phyloP scores from a whole-genome alignment of 352 stramenopile species.

The Saprolegnia parasitica region DNA sequence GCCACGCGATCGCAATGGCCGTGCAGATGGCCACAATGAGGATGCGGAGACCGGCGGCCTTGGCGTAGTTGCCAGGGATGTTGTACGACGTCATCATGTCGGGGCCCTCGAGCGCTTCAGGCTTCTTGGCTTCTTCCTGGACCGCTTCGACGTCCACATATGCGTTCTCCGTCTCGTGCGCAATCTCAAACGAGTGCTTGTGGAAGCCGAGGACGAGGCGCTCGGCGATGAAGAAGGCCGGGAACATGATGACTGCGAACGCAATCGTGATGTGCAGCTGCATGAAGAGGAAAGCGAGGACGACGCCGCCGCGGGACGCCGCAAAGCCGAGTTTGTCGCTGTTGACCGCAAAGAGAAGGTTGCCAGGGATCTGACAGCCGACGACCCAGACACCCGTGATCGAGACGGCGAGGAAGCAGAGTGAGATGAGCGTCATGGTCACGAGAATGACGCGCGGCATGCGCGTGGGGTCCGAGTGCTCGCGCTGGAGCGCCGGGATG shows the following conservation, averaged over 20 bases:
- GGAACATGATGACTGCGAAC: slow-evolving; percentile 30
- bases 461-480: slow-evolving; percentile 30
- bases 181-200: slow-evolving; percentile 15
- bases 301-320: slow-evolving; percentile 22
- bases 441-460: slow-evolving; percentile 31
- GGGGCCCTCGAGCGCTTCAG: background rate
- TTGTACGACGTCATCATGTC: slow-evolving; percentile 1
- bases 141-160: background rate
- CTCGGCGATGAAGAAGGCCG: slow-evolving; percentile 32
- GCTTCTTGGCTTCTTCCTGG: background rate
- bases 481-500: slow-evolving; percentile 30
- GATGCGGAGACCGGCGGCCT: slow-evolving; percentile 11
- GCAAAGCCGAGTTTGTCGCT: slow-evolving; percentile 23
- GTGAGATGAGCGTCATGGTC: slow-evolving; percentile 27
- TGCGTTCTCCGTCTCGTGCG: background rate
- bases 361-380: slow-evolving; percentile 32
- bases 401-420: slow-evolving; percentile 29
- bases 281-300: slow-evolving; percentile 32
- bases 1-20: slow-evolving; percentile 44
- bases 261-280: slow-evolving; percentile 32
- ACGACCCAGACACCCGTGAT: slow-evolving; percentile 23
- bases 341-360: slow-evolving; percentile 30
- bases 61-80: background rate
- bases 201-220: slow-evolving; percentile 31
- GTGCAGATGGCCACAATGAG: slow-evolving; percentile 40